Conservation (phyloP, 192 early-diverging fungal genomes). For the Funneliformis mosseae region DNA sequence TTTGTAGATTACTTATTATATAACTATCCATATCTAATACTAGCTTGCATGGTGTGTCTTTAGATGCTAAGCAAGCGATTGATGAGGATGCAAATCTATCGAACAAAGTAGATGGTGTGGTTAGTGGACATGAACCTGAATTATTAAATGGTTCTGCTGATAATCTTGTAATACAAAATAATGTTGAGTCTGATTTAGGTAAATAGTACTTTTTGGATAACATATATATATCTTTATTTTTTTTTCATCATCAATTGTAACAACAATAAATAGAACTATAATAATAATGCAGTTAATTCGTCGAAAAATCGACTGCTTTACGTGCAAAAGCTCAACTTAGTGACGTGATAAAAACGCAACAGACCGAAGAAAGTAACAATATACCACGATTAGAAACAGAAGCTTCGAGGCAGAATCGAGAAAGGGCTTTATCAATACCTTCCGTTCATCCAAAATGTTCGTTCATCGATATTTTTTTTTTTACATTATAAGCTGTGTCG, state of each 20-base stretch:
- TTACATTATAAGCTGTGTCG: not conserved
- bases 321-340: not conserved
- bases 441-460: constrained; percentile 22
- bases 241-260: not conserved
- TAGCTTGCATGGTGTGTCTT: not conserved
- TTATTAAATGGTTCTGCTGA: not conserved
- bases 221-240: not conserved
- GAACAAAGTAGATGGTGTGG: not conserved
- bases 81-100: not conserved
- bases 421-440: not conserved
- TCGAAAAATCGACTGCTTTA: not conserved
- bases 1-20: not conserved
- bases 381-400: not conserved
- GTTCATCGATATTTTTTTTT: constrained; percentile 11
- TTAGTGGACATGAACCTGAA: not conserved
- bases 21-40: not conserved
- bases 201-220: not conserved
- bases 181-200: not conserved
- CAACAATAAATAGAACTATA: not conserved
- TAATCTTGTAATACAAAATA: not conserved
- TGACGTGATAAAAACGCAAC: not conserved
- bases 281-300: constrained; percentile 8
- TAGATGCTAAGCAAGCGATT: not conserved
- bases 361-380: not conserved
- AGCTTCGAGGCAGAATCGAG: not conserved